Base-by-base conservation (phyloP, 495 filamentous ascomycete genomes). In the Aspergillus bertholletiae region DNA sequence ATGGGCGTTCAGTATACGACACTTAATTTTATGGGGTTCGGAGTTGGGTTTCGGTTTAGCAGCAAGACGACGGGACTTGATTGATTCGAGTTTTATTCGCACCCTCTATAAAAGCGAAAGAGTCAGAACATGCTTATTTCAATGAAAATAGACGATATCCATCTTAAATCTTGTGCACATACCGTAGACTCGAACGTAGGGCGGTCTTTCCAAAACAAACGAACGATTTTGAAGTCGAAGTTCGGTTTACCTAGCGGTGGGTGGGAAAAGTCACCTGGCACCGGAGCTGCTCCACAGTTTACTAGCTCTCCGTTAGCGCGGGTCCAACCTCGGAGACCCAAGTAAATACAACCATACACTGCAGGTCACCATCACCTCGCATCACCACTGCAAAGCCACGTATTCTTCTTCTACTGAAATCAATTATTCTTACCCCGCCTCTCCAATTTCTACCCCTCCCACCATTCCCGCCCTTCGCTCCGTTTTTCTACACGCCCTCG, bases 401-500 rank as follows among this genome's bases (percentile, higher is more conserved):
- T 47, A 47, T 47, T 34, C 30, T 34, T 34, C 23, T 5, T 51
- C 40, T 35, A n/a, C 51, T 35, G 35, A 15, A 32, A 23, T 27
- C 40, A 4, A 28, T n/a, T 15, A 47, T 28, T 27, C 26, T 13
- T 27, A n/a, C 52, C 41, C 41, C 52, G 15, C 23, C 24, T 48
- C 20, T 17, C 9, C 9, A n/a, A 23, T 18, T 46, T 26, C 26
- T 41, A 20, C 28, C 43, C 40, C 41, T 28, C 50, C 59, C 61
- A 62, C 53, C 61, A 64, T 65, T 57, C 41, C 49, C 39, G 26
- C 27, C 32, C 32, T 13, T 63, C 67, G 65, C 58, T 69, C 70
- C 59, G 64, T 82, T 55, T 59, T 79, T 59, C 58, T 82, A 57
- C 71, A 84, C 62, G 64, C 75, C 62, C 51, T 89, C 67, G 49